Evolutionary conservation across 805 yeast species (phyloP).

Genomic region (Yarrowia divulgata): DNA sequence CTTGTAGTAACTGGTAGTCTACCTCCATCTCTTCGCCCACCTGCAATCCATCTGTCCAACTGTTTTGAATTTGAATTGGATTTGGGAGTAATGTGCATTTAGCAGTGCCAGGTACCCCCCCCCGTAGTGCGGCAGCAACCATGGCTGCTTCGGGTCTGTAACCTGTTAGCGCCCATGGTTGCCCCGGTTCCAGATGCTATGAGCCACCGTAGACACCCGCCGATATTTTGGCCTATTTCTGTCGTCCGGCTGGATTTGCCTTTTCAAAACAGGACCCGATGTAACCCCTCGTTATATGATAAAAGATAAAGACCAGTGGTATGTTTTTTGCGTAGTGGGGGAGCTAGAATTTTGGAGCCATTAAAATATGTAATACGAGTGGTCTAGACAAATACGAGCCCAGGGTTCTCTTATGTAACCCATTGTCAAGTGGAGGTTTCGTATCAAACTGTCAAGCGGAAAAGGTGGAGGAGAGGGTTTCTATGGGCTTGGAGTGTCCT

Average conservation of each 20-base stretch:
- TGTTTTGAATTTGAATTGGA: too few species aligned
- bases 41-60: too few species aligned
- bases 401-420: slow-evolving; percentile 5
- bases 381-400: slow-evolving; percentile 29
- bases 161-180: neutral
- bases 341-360: neutral
- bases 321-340: neutral
- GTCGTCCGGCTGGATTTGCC: neutral
- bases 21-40: too few species aligned
- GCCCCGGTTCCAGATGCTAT: slow-evolving; percentile 23
- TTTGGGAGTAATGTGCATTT: too few species aligned
- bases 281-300: slow-evolving; percentile 14
- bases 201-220: too few species aligned
- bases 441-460: slow-evolving; percentile 9
- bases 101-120: neutral
- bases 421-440: slow-evolving; percentile 9
- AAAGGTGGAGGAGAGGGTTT: neutral
- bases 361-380: slow-evolving; percentile 5
- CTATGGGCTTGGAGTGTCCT: too few species aligned
- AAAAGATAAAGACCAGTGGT: neutral
- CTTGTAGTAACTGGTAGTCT: too few species aligned
- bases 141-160: slow-evolving; percentile 30
- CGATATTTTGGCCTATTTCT: neutral
- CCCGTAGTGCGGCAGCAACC: slow-evolving; percentile 15
- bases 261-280: too few species aligned